Evolutionary conservation across 495 filamentous ascomycete genomes (phyloP).

Genomic region (Neurospora pannonica): DNA sequence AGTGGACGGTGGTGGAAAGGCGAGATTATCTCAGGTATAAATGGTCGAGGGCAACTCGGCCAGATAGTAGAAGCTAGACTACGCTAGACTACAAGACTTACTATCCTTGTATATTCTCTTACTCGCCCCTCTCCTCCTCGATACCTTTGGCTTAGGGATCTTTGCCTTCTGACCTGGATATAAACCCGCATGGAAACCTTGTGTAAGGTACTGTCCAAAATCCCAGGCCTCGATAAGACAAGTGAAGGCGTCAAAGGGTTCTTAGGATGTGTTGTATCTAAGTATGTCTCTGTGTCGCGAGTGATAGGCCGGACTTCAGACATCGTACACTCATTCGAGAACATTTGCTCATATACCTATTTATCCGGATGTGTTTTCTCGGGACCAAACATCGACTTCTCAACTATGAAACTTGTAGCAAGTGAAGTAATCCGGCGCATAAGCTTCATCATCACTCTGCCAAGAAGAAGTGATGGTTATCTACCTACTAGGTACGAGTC

Average conservation of each 20-base stretch:
- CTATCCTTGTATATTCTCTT: neutral
- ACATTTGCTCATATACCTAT: neutral
- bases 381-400: neutral
- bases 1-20: neutral
- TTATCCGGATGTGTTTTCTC: neutral
- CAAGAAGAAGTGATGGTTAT: neutral
- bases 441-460: neutral
- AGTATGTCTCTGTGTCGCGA: neutral
- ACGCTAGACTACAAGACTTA: neutral
- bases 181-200: fast-evolving
- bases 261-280: neutral
- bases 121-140: fast-evolving
- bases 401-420: neutral
- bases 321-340: neutral
- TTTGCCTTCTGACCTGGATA: neutral
- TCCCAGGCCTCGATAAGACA: neutral
- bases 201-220: neutral
- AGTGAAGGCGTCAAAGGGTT: neutral
- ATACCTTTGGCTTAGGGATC: fast-evolving
- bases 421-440: neutral
- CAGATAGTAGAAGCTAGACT: neutral
- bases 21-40: neutral
- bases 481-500: too few relatives aligned
- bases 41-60: too few relatives aligned
- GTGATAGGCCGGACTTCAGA: neutral